phyloP scores from a whole-genome alignment of 306 rosid species.

The Malus sylvestris region DNA sequence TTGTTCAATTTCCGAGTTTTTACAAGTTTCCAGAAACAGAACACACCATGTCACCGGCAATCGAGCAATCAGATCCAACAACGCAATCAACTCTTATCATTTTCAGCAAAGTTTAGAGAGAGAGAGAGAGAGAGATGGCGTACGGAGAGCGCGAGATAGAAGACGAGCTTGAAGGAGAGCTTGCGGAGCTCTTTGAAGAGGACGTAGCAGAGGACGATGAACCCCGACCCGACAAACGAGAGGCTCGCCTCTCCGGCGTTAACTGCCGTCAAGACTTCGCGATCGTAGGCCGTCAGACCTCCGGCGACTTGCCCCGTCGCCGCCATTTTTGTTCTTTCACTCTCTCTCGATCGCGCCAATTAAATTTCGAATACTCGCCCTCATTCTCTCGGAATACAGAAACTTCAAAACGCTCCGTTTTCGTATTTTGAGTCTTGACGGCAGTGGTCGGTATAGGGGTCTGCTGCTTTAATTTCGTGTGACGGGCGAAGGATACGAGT shows the following conservation, averaged over 20 bases:
- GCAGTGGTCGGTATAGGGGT: not conserved
- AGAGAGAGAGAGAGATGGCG: slow-evolving; percentile 7
- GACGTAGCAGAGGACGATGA: slow-evolving; percentile 89
- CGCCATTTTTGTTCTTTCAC: slow-evolving; percentile 24
- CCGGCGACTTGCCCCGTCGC: slow-evolving; percentile 37
- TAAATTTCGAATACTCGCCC: not conserved
- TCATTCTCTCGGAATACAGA: not conserved
- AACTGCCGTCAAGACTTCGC: slow-evolving; percentile 49
- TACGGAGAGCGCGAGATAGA: slow-evolving; percentile 90
- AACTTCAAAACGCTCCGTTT: not conserved
- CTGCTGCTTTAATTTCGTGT: not conserved
- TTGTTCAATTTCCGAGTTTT: too few species aligned
- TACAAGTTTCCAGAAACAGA: too few species aligned
- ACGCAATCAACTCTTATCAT: not conserved
- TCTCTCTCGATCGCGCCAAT: slow-evolving; percentile 1
- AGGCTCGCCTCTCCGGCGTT: slow-evolving; percentile 79
- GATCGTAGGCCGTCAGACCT: slow-evolving; percentile 49
- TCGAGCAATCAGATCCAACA: too few species aligned
- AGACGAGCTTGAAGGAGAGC: slow-evolving; percentile 97
- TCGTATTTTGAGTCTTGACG: not conserved
- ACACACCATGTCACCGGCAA: too few species aligned
- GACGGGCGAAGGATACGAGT: not conserved
- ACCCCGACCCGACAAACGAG: slow-evolving; percentile 77
- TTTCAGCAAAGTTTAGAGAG: slow-evolving; percentile 1
- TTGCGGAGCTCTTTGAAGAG: slow-evolving; percentile 98